These are phyloP conservation scores for Zasmidium cellare DNA, from an alignment of 2,329 filamentous ascomycete genomes.

Conservation along the genomic window DNA sequence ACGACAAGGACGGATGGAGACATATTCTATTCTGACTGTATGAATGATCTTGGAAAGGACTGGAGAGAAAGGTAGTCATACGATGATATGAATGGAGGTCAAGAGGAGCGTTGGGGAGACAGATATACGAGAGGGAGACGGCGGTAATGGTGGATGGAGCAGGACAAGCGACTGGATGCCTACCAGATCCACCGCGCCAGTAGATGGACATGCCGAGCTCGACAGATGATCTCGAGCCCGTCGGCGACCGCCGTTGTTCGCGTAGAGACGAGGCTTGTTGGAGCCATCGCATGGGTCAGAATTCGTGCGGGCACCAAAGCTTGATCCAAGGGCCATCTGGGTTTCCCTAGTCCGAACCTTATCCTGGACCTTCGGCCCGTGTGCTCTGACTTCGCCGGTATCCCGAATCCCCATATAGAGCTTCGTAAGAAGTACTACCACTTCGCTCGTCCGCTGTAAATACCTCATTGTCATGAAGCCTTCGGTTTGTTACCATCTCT, in stretches of 20 bases:
- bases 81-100: not conserved
- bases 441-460: too few species aligned
- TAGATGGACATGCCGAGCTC: not conserved
- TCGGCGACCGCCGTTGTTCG: not conserved
- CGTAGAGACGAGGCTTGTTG: not conserved
- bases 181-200: not conserved
- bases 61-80: not conserved
- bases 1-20: conserved; percentile 20
- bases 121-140: not conserved
- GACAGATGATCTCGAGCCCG: not conserved
- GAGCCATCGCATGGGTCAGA: not conserved
- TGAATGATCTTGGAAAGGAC: not conserved
- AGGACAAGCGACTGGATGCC: not conserved
- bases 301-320: not conserved
- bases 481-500: too few species aligned
- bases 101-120: not conserved
- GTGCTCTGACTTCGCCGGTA: not conserved
- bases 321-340: not conserved
- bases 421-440: too few species aligned
- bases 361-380: not conserved
- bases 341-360: not conserved
- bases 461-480: too few species aligned
- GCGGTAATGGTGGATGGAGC: not conserved
- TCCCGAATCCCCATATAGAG: not conserved
- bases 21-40: conserved; percentile 11